Evolutionary conservation across 148 eudicot species (phyloP).

Genomic region (Rhododendron ovatum): DNA sequence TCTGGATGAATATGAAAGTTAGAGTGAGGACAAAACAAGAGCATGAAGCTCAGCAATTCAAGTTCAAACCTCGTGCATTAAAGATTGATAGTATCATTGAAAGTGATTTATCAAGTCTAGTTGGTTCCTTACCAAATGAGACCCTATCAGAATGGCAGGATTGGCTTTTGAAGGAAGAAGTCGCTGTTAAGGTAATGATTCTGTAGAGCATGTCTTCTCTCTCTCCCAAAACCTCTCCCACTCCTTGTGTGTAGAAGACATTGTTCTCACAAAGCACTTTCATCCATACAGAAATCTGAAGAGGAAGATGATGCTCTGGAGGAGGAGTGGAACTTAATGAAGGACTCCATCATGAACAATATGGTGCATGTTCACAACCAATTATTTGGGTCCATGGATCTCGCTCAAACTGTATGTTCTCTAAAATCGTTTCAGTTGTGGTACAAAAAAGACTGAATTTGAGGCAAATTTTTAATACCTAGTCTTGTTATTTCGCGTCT

Average conservation of each 20-base stretch:
- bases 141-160: slow-evolving; percentile 84
- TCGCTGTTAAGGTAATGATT: slow-evolving; percentile 35
- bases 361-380: slow-evolving; percentile 58
- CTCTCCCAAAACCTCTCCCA: background rate
- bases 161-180: slow-evolving; percentile 48
- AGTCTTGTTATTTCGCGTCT: background rate
- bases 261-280: slow-evolving; percentile 2
- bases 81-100: slow-evolving; percentile 63
- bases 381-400: slow-evolving; percentile 71
- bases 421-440: background rate
- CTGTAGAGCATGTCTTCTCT: background rate
- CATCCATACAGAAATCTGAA: slow-evolving; percentile 25
- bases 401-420: slow-evolving; percentile 49
- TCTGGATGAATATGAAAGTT: slow-evolving; percentile 72
- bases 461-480: background rate
- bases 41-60: too few species aligned
- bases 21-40: slow-evolving; percentile 25
- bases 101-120: slow-evolving; percentile 55
- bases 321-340: slow-evolving; percentile 46
- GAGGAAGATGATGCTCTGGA: slow-evolving; percentile 42
- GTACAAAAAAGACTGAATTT: background rate
- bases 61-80: slow-evolving; percentile 5
- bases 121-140: slow-evolving; percentile 45
- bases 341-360: slow-evolving; percentile 51
- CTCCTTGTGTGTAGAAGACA: background rate